These are phyloP conservation scores for Penicillium roqueforti DNA, from an alignment of 495 filamentous ascomycete genomes.

Conservation along the genomic window DNA sequence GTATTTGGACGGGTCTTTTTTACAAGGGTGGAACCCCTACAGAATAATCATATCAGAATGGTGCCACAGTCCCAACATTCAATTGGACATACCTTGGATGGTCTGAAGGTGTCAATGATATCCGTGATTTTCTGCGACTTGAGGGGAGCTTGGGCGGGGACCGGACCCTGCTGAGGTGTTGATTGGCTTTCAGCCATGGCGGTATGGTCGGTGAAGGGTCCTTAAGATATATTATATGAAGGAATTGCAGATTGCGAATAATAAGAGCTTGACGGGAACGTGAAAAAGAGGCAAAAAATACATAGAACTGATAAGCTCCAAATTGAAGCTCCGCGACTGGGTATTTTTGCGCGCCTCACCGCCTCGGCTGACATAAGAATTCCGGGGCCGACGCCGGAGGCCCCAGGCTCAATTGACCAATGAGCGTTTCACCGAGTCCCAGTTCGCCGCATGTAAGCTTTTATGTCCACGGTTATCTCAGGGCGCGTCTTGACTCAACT, in stretches of 20 bases:
- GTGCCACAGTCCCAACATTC: not conserved
- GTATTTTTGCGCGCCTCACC: slow-evolving; percentile 21
- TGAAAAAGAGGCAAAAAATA: not conserved
- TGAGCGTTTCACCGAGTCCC: slow-evolving; percentile 3
- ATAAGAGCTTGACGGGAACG: not conserved
- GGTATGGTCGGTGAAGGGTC: not conserved
- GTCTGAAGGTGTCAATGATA: slow-evolving; percentile 43
- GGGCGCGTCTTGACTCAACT: not conserved
- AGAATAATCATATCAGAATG: slow-evolving; percentile 15
- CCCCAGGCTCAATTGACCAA: slow-evolving; percentile 17
- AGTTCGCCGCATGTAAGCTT: slow-evolving; percentile 28
- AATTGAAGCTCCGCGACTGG: slow-evolving; percentile 21
- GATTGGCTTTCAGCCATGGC: slow-evolving; percentile 35
- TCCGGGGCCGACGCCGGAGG: slow-evolving; percentile 17
- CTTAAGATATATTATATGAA: not conserved
- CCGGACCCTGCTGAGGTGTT: slow-evolving; percentile 15
- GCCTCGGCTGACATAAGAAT: slow-evolving; percentile 11
- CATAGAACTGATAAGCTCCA: not conserved
- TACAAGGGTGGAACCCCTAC: slow-evolving; percentile 38
- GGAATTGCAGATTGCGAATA: not conserved
- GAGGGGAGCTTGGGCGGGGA: slow-evolving; percentile 27
- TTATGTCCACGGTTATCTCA: slow-evolving; percentile 11
- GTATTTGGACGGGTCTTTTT: slow-evolving; percentile 35
- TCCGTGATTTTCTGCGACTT: slow-evolving; percentile 44
- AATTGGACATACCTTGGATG: slow-evolving; percentile 41